These are phyloP conservation scores for Mortierella sp. DNA, from an alignment of 371 early-diverging fungal species.

Conservation along the genomic window DNA sequence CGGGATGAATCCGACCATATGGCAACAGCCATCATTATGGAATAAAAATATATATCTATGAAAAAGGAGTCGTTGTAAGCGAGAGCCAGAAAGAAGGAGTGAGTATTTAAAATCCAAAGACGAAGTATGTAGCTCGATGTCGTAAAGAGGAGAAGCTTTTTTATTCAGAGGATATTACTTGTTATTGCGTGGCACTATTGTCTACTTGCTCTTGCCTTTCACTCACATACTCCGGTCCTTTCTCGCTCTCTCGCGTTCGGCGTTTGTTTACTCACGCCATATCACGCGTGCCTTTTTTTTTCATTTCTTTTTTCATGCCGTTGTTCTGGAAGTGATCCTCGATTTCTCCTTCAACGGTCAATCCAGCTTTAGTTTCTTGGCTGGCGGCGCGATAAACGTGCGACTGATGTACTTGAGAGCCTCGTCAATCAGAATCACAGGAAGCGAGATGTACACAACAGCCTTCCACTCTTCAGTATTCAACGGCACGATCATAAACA, in stretches of 20 bases:
- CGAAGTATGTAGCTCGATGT: neutral
- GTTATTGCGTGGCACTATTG: neutral
- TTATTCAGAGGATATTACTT: neutral
- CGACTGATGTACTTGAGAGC: constrained; percentile 87
- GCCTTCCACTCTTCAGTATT: constrained; percentile 92
- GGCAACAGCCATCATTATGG: neutral
- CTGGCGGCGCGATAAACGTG: constrained; percentile 65
- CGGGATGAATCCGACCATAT: neutral
- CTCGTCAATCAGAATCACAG: constrained; percentile 95
- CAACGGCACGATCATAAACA: constrained; percentile 91
- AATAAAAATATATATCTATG: neutral
- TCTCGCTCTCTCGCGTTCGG: neutral
- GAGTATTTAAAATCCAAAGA: neutral
- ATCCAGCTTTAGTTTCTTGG: constrained; percentile 55
- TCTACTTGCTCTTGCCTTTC: too few species aligned
- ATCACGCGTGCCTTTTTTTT: neutral
- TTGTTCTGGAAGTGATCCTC: neutral
- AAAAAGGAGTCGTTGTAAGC: neutral
- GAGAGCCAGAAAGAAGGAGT: neutral
- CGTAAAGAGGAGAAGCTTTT: neutral
- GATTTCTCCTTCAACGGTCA: constrained; percentile 7
- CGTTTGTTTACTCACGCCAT: neutral
- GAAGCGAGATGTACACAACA: constrained; percentile 88
- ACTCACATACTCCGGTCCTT: too few species aligned
- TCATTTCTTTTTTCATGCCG: neutral